A percentile compares a stretch with the other conserved stretches of the same genome.
These are phyloP conservation scores for Emergomyces orientalis DNA, from an alignment of 2,329 filamentous ascomycete species.

Conservation along the genomic window DNA sequence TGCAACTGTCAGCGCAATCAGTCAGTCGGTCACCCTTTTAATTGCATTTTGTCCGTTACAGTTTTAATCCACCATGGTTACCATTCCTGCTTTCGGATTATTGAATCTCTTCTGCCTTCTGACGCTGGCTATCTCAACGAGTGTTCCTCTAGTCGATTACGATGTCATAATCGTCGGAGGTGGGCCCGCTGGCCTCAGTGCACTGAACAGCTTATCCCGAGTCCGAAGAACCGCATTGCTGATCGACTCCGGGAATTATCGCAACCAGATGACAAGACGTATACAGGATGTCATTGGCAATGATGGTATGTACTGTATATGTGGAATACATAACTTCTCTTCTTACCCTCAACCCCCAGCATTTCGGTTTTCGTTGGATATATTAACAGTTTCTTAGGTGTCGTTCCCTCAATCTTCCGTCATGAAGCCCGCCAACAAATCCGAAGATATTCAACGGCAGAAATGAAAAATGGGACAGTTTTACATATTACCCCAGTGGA, in stretches of 20 bases:
- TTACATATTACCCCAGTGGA: conserved; percentile 25
- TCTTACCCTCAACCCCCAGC: background rate
- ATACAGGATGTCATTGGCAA: conserved; percentile 55
- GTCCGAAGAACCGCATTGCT: conserved; percentile 48
- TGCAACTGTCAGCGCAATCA: background rate
- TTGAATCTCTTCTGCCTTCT: background rate
- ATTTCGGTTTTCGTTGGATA: background rate
- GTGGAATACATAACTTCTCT: background rate
- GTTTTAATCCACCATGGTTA: background rate
- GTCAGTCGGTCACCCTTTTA: background rate
- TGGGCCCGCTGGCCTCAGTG: conserved; percentile 48
- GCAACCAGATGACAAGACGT: conserved; percentile 48
- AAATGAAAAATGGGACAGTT: conserved; percentile 46
- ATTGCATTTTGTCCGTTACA: background rate
- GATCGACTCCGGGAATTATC: conserved; percentile 51
- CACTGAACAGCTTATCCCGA: conserved; percentile 49
- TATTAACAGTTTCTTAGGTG: conserved; percentile 31
- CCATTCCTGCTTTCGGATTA: background rate
- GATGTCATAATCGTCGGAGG: conserved; percentile 52
- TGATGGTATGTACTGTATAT: conserved; percentile 41
- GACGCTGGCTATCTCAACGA: background rate
- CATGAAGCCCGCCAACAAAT: conserved; percentile 47
- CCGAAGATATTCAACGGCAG: conserved; percentile 41
- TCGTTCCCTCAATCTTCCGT: conserved; percentile 48
- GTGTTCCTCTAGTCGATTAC: conserved; percentile 31